phyloP scores from a whole-genome alignment of 2,329 filamentous ascomycete genomes.

The Trichoderma semiorbis region DNA sequence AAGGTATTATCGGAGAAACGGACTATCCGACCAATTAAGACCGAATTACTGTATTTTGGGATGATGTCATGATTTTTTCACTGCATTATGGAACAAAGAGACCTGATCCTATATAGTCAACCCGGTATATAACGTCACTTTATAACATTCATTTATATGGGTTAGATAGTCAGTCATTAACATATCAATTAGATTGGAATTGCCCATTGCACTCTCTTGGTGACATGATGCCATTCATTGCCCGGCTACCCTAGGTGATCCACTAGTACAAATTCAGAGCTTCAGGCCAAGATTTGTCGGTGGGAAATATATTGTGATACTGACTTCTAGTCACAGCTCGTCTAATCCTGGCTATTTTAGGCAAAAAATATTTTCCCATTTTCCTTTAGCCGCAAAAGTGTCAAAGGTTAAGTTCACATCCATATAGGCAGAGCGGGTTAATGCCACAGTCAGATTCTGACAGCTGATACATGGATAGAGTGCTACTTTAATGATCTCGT shows the following conservation, averaged over 20 bases:
- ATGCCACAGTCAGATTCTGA: neutral
- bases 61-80: neutral
- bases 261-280: neutral
- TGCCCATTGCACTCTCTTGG: neutral
- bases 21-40: neutral
- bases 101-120: neutral
- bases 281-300: neutral
- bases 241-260: neutral
- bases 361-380: slow-evolving; percentile 1
- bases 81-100: neutral
- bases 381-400: slow-evolving; percentile 1
- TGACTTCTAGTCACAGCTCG: neutral
- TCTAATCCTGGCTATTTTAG: neutral
- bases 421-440: slow-evolving; percentile 6
- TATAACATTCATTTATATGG: neutral
- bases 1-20: neutral
- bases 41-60: neutral
- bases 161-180: neutral
- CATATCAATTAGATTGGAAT: neutral
- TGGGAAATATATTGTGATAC: neutral
- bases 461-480: neutral
- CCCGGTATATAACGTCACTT: neutral
- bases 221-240: neutral
- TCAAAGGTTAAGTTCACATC: neutral
- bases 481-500: neutral